Base-by-base conservation (phyloP, 1,284 basidiomycete genomes). In the Volvariella surrecta region DNA sequence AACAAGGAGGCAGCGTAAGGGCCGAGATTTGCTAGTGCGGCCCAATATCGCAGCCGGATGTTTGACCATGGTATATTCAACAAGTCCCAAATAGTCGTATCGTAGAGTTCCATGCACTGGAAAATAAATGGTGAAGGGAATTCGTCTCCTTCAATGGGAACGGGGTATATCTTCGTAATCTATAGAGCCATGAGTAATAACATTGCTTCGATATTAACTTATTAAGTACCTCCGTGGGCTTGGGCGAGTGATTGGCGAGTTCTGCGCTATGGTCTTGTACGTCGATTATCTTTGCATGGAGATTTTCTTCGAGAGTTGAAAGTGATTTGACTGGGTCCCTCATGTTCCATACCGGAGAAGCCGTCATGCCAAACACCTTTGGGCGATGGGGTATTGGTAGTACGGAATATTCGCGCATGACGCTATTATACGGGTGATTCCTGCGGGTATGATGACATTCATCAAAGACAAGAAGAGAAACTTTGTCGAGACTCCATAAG, bases 311-410 rank as follows among this genome's bases (percentile, higher is more conserved):
- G 1, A 92, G 66, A n/a, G 68, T 66, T 28, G 68, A 56, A 13
- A 83, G 61, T 6, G 80, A 82, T 31, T 70, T 70, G 11, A 64
- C 59, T 0, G 83, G 75, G 45, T 84, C 73, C 48, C 74, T 79
- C 9, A 74, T 68, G 51, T 87, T 84, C 80, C 82, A 89, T 21
- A 89, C 76, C 0, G 89, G 88, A 18, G 85, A 89, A 0, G 89
- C 89, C 0, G 89, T 92, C 79, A 92, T 83, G 3, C 89, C 89
- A 51, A 92, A 87, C n/a, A 92, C 70, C 55, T 83, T 89, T 1
- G 89, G 89, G 15, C 84, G 70, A 9, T 63, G 54, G 2, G 61
- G 37, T 1, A 54, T 47, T 37, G 52, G 32, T 19, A 69, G 64
- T 42, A 77, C 71, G 50, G 75, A 74, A 58, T 89, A 90, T 60